These are phyloP conservation scores for Recurvomyces mirabilis DNA, from an alignment of 495 filamentous ascomycete species.

Conservation along the genomic window DNA sequence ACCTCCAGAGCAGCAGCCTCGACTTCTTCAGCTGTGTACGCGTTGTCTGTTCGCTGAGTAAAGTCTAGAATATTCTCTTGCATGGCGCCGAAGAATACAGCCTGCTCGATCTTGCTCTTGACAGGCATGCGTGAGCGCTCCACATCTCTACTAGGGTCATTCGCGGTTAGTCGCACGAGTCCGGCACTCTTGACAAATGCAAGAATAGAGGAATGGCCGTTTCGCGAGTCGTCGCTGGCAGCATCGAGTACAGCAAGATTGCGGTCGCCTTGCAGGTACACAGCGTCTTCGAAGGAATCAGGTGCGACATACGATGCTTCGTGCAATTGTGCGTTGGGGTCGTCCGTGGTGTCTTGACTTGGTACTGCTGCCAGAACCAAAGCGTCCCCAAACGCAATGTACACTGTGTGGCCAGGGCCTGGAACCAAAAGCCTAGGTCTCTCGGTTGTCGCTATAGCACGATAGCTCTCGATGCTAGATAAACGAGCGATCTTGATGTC, in stretches of 20 bases:
- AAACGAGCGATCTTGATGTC: conserved; percentile 37
- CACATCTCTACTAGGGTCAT: conserved; percentile 32
- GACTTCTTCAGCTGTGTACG: conserved; percentile 57
- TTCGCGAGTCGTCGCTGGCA: conserved; percentile 33
- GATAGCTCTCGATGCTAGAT: conserved; percentile 54
- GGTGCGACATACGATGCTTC: conserved; percentile 47
- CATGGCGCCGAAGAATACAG: conserved; percentile 78
- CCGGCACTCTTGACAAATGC: conserved; percentile 72
- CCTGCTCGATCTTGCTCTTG: conserved; percentile 84
- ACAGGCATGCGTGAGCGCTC: conserved; percentile 49
- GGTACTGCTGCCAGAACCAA: conserved; percentile 64
- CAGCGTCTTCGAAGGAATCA: conserved; percentile 63
- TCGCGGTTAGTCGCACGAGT: conserved; percentile 57
- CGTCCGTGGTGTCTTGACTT: conserved; percentile 37
- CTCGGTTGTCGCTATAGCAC: conserved; percentile 27
- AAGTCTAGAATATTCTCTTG: conserved; percentile 70
- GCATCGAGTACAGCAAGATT: conserved; percentile 46
- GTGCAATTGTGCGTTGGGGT: conserved; percentile 59
- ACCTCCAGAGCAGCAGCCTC: conserved; percentile 66
- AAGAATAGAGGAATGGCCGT: conserved; percentile 46
- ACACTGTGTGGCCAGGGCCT: conserved; percentile 64
- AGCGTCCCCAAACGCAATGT: conserved; percentile 64
- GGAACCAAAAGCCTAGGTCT: conserved; percentile 69
- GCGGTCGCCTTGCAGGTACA: conserved; percentile 59
- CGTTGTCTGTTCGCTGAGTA: conserved; percentile 45